These are phyloP conservation scores for Pascua sp. DNA, from an alignment of 1,284 basidiomycete genomes.

Conservation along the genomic window DNA sequence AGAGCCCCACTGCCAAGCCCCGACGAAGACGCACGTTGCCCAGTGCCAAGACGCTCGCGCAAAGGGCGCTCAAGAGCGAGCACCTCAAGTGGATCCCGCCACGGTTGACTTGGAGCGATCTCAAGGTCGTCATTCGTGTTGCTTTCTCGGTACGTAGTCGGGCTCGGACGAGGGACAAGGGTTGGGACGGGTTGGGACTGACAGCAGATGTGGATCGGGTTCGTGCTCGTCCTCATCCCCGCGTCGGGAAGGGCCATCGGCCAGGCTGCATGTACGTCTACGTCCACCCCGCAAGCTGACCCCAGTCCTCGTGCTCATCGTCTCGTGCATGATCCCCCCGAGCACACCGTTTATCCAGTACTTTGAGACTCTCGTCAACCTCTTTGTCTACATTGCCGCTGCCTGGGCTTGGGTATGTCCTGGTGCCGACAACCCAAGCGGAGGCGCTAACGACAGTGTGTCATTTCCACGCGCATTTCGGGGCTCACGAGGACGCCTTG, in stretches of 20 bases:
- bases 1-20: no score
- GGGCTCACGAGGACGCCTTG: no score
- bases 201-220: constrained; percentile 43
- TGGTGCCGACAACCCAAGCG: no score
- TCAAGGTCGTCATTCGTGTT: constrained; percentile 42
- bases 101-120: constrained; percentile 29
- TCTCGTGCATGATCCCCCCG: constrained; percentile 44
- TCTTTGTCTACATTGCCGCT: constrained; percentile 40
- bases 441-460: no score
- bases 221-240: constrained; percentile 39
- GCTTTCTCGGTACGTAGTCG: constrained; percentile 35
- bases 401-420: constrained; percentile 49
- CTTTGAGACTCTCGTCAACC: constrained; percentile 39
- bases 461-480: no score
- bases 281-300: background rate
- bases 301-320: constrained; percentile 40
- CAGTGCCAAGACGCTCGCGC: no score
- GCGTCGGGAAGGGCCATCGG: constrained; percentile 35
- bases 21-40: no score
- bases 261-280: constrained; percentile 38
- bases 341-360: constrained; percentile 39
- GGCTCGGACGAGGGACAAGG: no score
- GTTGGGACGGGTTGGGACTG: background rate
- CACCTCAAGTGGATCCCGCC: constrained; percentile 39
- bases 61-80: background rate